Evolutionary conservation across 2,329 filamentous ascomycete species (phyloP), one percentile per base, ranked within the genome.

Genomic region (Fusarium pseudoanthophilum): DNA sequence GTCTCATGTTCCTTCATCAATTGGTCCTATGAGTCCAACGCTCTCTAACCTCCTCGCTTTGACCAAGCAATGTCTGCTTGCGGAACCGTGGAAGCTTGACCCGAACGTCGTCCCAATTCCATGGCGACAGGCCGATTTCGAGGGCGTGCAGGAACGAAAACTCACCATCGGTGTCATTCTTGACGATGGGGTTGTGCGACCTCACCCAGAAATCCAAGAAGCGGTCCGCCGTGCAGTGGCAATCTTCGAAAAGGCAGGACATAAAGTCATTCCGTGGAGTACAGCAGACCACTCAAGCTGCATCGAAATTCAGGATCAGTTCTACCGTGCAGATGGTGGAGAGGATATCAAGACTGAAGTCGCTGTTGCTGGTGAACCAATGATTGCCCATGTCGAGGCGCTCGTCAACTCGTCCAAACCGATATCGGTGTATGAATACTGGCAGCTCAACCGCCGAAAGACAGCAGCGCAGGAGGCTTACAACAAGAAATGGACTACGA

Each of bases 331-430:
- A 20, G 58, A 60, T 1, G 58, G 46, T 6, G 58, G 58, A 20
- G 46, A 60, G 46, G 58, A 55, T 18, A 60, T 60, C 58, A 60
- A 32, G 14, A 26, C 26, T 14, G 58, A 60, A 30, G n/a, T 60
- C 11, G 58, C 36, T 15, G 28, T 55, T n/a, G 28, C 58, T 20
- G 46, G 46, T 3, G 58, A 60, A 11, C 58, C 58, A 4, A 24
- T 60, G 46, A 60, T 60, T 15, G 36, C 58, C 1, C 58, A 60
- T 9, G 58, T 60, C 2, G 57, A 53, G 4, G 36, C 58, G 1
- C 58, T 60, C 2, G 58, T 60, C 13, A 42, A 60, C 8, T 55
- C 58, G 3, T 60, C 58, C 15, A 55, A 55, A 2, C 14, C 58
- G 0, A 55, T 60, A 42, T 60, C 58, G 0, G 58, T 60, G 11